Base-by-base conservation (phyloP, 1,284 basidiomycete species). In the Sphaerobolus stellatus region DNA sequence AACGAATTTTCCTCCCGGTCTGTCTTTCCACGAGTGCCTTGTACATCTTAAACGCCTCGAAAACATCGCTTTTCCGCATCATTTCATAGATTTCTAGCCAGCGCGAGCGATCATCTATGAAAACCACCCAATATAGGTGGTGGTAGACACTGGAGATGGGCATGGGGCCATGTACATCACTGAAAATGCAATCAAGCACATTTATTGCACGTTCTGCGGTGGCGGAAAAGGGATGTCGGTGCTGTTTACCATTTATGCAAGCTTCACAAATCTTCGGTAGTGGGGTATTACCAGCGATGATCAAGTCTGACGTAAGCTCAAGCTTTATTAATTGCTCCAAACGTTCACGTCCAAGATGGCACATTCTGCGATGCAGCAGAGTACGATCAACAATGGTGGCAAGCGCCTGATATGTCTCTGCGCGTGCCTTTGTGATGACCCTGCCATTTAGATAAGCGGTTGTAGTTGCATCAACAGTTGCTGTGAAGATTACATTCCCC, bases 81-180 rank as follows among this genome's bases (percentile, higher is more conserved):
- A 69, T 50, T 1, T 52, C 44, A 13, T 59, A 50, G 14, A 59
- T 56, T 29, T 51, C 52, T 14, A 56, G 47, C n/a, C 56, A 45
- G 4, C 58, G 46, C 16, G 57, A 52, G 54, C 40, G 59, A 48
- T 73, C 65, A 58, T 73, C 67, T 46, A 72, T 68, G 56, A 72
- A 70, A 1, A 63, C 65, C 16, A 71, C 59, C 64, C 64, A 68
- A 58, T 72, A 74, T 6, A 56, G 59, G 44, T 62, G 64, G 4
- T 69, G 69, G 28, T 58, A 50, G 16, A 36, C 52, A 25, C 64
- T 64, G 14, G 31, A 45, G 20, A 61, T 56, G 16, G 62, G 59
- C 14, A 71, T 50, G 31, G 62, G 70, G 36, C 69, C 69, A 55
- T 70, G 63, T 6, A 74, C 54, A 54, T 75, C 73, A 33, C 65